phyloP scores from a whole-genome alignment of 2,329 filamentous ascomycete species.

The Alternaria novae-zelandiae region DNA sequence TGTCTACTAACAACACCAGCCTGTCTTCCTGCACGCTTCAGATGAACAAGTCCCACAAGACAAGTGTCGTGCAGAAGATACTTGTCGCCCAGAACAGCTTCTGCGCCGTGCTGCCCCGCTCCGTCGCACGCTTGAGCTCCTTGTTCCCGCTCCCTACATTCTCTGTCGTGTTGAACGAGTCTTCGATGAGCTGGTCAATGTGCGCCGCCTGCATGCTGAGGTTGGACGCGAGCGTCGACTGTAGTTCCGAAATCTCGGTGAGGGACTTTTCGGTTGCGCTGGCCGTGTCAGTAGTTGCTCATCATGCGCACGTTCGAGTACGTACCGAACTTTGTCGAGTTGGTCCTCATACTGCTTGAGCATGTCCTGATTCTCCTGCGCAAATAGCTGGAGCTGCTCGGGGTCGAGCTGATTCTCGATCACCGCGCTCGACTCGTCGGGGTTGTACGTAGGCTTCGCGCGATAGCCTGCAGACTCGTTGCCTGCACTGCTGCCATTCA shows the following conservation, averaged over 20 bases:
- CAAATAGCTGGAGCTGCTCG: constrained; percentile 92
- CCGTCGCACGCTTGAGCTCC: constrained; percentile 81
- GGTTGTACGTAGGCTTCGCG: constrained; percentile 26
- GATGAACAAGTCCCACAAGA: constrained; percentile 59
- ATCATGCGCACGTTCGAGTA: constrained; percentile 20
- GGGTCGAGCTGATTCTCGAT: constrained; percentile 70
- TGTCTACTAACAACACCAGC: constrained; percentile 7
- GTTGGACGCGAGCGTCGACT: constrained; percentile 86
- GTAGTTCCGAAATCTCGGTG: constrained; percentile 89
- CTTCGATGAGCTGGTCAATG: constrained; percentile 85
- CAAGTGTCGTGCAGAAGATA: constrained; percentile 54
- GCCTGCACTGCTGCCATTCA: constrained; percentile 22
- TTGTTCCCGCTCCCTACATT: constrained; percentile 91
- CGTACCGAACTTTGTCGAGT: constrained; percentile 91
- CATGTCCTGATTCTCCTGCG: constrained; percentile 90
- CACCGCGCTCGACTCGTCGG: constrained; percentile 35
- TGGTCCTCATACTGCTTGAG: constrained; percentile 91
- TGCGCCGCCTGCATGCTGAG: constrained; percentile 84
- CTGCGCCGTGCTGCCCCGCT: constrained; percentile 59
- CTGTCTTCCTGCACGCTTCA: constrained; percentile 25
- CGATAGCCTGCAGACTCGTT: constrained; percentile 31
- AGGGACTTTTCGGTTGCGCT: constrained; percentile 90
- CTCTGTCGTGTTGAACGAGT: constrained; percentile 80
- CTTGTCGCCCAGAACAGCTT: constrained; percentile 57
- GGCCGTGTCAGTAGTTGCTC: constrained; percentile 24